phyloP scores from a whole-genome alignment of 768 basidiomycete genomes.

The Rhizopogon roseolus region DNA sequence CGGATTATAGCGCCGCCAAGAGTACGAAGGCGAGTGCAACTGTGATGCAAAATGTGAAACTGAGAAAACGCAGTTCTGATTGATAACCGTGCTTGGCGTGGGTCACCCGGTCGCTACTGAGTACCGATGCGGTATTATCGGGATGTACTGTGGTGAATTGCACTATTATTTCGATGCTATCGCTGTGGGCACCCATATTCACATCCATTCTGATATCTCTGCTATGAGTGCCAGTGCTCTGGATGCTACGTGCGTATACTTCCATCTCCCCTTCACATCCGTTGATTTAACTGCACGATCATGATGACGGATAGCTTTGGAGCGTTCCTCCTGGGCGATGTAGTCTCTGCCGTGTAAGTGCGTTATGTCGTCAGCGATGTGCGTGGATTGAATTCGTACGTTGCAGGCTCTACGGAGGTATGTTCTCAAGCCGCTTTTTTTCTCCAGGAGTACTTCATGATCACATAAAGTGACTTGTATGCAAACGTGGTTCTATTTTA shows the following conservation, averaged over 20 bases:
- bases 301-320: slow-evolving; percentile 45
- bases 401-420: slow-evolving; percentile 48
- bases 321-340: slow-evolving; percentile 44
- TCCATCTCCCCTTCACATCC: neutral
- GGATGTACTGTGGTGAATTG: too few species aligned
- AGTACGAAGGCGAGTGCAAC: too few species aligned
- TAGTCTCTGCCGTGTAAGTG: slow-evolving; percentile 44
- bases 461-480: slow-evolving; percentile 40
- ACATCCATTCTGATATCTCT: neutral
- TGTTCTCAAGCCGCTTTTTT: slow-evolving; percentile 1
- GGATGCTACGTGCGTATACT: slow-evolving; percentile 30
- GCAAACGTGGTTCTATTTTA: slow-evolving; percentile 53
- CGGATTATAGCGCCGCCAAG: too few species aligned
- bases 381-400: neutral
- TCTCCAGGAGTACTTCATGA: neutral
- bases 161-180: neutral
- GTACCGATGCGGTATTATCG: too few species aligned
- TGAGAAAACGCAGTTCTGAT: too few species aligned
- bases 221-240: slow-evolving; percentile 13
- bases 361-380: neutral
- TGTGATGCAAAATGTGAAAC: too few species aligned
- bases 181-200: neutral
- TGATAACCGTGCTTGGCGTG: too few species aligned
- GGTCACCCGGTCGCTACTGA: too few species aligned
- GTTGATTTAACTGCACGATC: slow-evolving; percentile 11